Conservation (phyloP, 208 protist genomes). For the Trypanosoma avium region DNA sequence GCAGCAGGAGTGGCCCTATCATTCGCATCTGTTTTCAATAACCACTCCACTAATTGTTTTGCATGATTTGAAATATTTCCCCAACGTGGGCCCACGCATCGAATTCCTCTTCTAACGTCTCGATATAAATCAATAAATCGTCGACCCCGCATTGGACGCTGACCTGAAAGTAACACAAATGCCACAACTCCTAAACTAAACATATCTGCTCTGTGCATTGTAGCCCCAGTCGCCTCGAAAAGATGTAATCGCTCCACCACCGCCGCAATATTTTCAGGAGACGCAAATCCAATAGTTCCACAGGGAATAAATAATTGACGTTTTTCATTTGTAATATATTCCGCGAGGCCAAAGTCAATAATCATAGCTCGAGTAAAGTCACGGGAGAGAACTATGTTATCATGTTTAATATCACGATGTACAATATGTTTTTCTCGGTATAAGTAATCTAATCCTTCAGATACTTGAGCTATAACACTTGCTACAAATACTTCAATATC, state of each 20-base stretch:
- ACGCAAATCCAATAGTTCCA: constrained; percentile 62
- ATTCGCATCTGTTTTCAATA: constrained; percentile 40
- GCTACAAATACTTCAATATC: constrained; percentile 58
- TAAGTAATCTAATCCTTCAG: constrained; percentile 65
- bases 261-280: constrained; percentile 68
- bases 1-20: constrained; percentile 35
- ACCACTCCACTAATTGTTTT: constrained; percentile 38
- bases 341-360: constrained; percentile 87
- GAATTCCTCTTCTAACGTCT: constrained; percentile 43
- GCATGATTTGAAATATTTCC: constrained; percentile 38
- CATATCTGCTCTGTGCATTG: constrained; percentile 66
- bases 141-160: constrained; percentile 31
- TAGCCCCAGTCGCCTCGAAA: constrained; percentile 38
- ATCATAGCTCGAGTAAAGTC: constrained; percentile 69
- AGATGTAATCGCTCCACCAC: constrained; percentile 26
- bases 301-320: constrained; percentile 33
- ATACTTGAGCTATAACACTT: constrained; percentile 56
- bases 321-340: constrained; percentile 36
- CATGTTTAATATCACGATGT: constrained; percentile 85
- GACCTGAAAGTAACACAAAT: constrained; percentile 55
- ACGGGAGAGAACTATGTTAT: constrained; percentile 79
- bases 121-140: constrained; percentile 37
- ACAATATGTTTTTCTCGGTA: constrained; percentile 59
- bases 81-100: constrained; percentile 48
- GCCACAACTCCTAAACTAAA: constrained; percentile 80